phyloP scores from a whole-genome alignment of 805 yeast species.

The Zygoascus flipseniorum region DNA sequence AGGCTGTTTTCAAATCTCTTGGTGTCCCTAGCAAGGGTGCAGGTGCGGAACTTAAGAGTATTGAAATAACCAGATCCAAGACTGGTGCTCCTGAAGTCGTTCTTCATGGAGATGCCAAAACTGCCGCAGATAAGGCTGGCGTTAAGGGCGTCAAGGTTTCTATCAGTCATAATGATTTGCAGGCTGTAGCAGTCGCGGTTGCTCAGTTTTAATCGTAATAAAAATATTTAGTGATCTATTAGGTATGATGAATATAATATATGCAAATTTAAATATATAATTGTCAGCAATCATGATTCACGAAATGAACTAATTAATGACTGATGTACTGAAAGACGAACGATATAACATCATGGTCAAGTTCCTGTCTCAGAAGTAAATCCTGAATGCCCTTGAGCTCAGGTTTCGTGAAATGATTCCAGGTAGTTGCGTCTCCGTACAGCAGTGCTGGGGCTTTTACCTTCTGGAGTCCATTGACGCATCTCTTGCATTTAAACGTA shows the following conservation, averaged over 20 bases:
- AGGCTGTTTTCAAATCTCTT: conserved; percentile 94
- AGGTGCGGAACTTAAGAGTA: conserved; percentile 87
- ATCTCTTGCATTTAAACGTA: conserved; percentile 80
- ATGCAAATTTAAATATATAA: not conserved
- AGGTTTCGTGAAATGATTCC: conserved; percentile 80
- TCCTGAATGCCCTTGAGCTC: conserved; percentile 65
- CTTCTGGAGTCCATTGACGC: conserved; percentile 53
- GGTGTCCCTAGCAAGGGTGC: conserved; percentile 88
- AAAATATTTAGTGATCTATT: not conserved
- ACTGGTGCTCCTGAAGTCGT: conserved; percentile 78
- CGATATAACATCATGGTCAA: conserved; percentile 57
- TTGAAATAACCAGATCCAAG: conserved; percentile 64
- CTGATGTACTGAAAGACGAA: conserved; percentile 92
- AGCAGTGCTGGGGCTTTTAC: conserved; percentile 75
- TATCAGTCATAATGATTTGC: conserved; percentile 93
- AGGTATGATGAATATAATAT: not conserved
- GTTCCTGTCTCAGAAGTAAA: conserved; percentile 65
- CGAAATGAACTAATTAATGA: conserved; percentile 34
- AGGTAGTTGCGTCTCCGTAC: conserved; percentile 94
- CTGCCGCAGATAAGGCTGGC: conserved; percentile 64
- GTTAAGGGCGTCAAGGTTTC: conserved; percentile 71
- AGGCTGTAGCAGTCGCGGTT: conserved; percentile 95
- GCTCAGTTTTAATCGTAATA: conserved; percentile 18
- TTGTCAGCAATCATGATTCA: not conserved
- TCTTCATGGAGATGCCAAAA: conserved; percentile 67